Conservation (phyloP, 2,329 filamentous ascomycete species). For the Cylindrodendrum hubeiense region DNA sequence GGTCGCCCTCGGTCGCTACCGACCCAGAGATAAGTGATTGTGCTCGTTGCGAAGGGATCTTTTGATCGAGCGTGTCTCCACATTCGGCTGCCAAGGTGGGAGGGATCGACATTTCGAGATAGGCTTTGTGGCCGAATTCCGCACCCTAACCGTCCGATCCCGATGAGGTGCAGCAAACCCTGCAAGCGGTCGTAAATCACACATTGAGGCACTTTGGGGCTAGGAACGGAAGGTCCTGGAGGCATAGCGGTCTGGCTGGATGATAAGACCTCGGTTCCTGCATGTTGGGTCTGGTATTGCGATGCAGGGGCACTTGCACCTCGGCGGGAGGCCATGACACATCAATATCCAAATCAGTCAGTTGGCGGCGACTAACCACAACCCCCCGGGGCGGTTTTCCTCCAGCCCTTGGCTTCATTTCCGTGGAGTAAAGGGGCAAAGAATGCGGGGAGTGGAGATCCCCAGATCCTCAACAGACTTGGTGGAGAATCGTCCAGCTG, state of each 20-base stretch:
- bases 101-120: conserved; percentile 27
- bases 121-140: conserved; percentile 20
- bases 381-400: conserved; percentile 1
- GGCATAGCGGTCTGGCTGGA: conserved; percentile 1
- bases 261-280: conserved; percentile 26
- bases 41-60: conserved; percentile 13
- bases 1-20: not conserved
- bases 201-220: conserved; percentile 9
- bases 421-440: conserved; percentile 18
- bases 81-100: conserved; percentile 21
- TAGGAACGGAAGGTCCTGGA: conserved; percentile 21
- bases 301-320: conserved; percentile 1
- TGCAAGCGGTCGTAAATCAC: conserved; percentile 13
- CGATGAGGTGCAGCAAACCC: conserved; percentile 24
- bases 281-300: conserved; percentile 9
- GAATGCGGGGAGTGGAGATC: conserved; percentile 24
- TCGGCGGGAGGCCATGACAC: not conserved
- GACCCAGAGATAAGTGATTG: conserved; percentile 9
- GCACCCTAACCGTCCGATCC: conserved; percentile 14
- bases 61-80: conserved; percentile 20
- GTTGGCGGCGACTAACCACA: conserved; percentile 8
- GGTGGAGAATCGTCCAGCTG: conserved; percentile 14
- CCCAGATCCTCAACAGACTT: conserved; percentile 17
- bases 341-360: conserved; percentile 12
- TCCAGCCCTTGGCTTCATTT: conserved; percentile 10